Evolutionary conservation across 805 yeast species (phyloP).

Genomic region (Suhomyces canberraensis): DNA sequence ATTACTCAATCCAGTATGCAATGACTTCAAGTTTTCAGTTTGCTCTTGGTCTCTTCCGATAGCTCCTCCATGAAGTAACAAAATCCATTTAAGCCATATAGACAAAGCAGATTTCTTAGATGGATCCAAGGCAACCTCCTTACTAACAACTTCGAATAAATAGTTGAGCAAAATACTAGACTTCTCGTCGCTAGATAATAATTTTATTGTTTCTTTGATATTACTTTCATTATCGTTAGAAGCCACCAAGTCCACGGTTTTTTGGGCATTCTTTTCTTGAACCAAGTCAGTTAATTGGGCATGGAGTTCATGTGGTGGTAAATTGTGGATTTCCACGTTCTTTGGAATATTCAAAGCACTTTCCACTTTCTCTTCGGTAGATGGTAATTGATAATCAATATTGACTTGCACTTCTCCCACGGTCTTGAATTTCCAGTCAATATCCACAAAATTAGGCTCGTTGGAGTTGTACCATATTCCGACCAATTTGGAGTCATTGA

Average conservation of each 20-base stretch:
- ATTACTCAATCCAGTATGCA: conserved; percentile 55
- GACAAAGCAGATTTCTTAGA: conserved; percentile 27
- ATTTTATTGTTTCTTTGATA: conserved; percentile 34
- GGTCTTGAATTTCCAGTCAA: conserved; percentile 12
- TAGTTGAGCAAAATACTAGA: conserved; percentile 18
- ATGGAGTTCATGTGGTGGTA: conserved; percentile 19
- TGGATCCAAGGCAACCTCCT: conserved; percentile 27
- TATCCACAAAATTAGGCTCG: conserved; percentile 22
- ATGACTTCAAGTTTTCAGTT: conserved; percentile 50
- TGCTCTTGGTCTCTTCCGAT: conserved; percentile 51
- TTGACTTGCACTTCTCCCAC: conserved; percentile 10
- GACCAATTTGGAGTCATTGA: conserved; percentile 24
- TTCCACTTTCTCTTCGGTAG: not conserved
- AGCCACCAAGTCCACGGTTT: conserved; percentile 23
- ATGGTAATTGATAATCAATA: conserved; percentile 5
- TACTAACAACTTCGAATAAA: conserved; percentile 27
- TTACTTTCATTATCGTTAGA: conserved; percentile 27
- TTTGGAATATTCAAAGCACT: conserved; percentile 16
- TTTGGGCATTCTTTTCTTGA: conserved; percentile 6
- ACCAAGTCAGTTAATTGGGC: conserved; percentile 11
- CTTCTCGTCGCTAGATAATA: conserved; percentile 31
- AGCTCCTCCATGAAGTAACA: conserved; percentile 67
- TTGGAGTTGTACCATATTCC: conserved; percentile 40
- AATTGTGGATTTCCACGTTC: conserved; percentile 20
- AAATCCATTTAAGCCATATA: conserved; percentile 79